phyloP scores from a whole-genome alignment of 1,284 basidiomycete genomes.

The Marasmius fiardii region DNA sequence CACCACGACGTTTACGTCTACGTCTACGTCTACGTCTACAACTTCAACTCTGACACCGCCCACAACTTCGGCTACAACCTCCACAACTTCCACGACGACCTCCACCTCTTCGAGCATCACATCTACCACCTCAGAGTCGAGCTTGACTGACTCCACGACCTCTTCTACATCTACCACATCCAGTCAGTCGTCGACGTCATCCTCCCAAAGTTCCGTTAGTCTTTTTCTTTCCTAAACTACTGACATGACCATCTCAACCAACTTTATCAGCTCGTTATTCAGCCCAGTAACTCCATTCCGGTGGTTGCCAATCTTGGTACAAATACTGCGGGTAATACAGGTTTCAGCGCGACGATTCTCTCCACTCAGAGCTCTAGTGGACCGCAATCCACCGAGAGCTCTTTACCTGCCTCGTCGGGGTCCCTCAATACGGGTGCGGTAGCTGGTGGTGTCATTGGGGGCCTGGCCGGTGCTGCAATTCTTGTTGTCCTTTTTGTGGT shows the following conservation, averaged over 20 bases:
- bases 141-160: background rate
- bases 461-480: conserved; percentile 13
- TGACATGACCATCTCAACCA: background rate
- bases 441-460: conserved; percentile 15
- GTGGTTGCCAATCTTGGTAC: background rate
- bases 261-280: background rate
- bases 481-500: conserved; percentile 12
- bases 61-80: background rate
- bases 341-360: background rate
- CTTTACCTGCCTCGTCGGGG: conserved; percentile 9
- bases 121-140: background rate
- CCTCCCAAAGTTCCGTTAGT: conserved; percentile 4
- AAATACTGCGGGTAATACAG: background rate
- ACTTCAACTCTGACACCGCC: background rate
- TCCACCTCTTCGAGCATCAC: background rate
- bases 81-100: background rate
- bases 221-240: background rate
- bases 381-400: conserved; percentile 9
- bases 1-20: background rate
- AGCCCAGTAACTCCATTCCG: background rate
- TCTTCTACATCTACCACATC: conserved; percentile 2
- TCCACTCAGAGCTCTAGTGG: background rate
- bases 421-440: conserved; percentile 16
- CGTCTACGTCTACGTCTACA: background rate
- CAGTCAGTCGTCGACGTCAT: background rate